Base-by-base conservation (phyloP, 1,139 yeast species). In the Zygosaccharomyces pseudobailii region DNA sequence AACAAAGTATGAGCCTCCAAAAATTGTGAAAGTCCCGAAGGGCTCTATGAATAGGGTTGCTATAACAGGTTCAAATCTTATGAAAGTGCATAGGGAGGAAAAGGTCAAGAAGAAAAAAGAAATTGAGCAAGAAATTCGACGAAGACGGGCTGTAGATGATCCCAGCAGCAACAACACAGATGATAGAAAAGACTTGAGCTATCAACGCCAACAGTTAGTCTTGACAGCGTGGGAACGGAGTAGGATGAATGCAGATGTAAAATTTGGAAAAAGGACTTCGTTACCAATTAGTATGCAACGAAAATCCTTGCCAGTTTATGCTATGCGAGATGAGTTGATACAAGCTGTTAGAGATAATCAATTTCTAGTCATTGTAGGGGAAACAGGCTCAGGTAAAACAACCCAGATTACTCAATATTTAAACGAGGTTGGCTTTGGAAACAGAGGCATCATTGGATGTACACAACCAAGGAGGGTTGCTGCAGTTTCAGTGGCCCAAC, bases 391-490 rank as follows among this genome's bases (percentile, higher is more conserved):
- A 0, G 98, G 98, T 57, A 92, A 92, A 59, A 92, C 98, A 0
- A 92, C 98, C 0, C 97, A 92, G 66, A 69, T 92, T 9, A 97
- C 97, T 0, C 97, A 92, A 59, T 92, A 82, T 61, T 70, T 92
- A 23, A 78, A 80, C 55, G 96, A 89, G 61, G 88, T 84, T 19
- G 96, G 96, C 0, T 86, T 82, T 56, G 74, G 88, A 5, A 61
- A 68, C 19, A 62, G 67, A 36, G 79, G 78, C 0, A 78, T 76
- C 40, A 79, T 92, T 7, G 97, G 94, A 0, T 89, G 97, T 63
- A 92, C 98, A 0, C 98, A 92, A 65, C 98, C 98, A 0, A 77
- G 98, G 59, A 72, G 97, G 58, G 96, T 90, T 13, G 98, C 98
- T 0, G 97, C 98, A 0, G 85, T 86, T 58, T 84, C 96, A 6